phyloP scores from a whole-genome alignment of 169 alveolate species.

The Eimeria sp. region DNA sequence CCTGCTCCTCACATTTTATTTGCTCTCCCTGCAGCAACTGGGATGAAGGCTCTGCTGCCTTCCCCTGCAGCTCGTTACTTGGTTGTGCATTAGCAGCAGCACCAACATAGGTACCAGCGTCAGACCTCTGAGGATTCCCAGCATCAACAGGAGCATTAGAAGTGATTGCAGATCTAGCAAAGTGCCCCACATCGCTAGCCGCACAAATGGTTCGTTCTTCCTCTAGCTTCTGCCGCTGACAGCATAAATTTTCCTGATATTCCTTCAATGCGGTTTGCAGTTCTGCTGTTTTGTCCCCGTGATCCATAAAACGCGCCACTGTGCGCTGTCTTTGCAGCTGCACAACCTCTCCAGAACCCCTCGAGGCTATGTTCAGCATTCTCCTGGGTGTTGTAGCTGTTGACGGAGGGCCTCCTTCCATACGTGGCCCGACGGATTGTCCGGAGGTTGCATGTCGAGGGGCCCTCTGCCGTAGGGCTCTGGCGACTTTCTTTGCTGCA shows the following conservation, averaged over 20 bases:
- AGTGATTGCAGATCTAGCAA: neutral
- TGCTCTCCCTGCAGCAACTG: slow-evolving; percentile 28
- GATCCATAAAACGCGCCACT: slow-evolving; percentile 56
- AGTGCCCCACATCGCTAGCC: neutral
- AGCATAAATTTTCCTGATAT: slow-evolving; percentile 15
- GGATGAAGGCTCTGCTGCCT: neutral
- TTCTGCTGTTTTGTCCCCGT: slow-evolving; percentile 20
- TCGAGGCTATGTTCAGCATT: neutral
- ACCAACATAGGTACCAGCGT: neutral
- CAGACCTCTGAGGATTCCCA: neutral
- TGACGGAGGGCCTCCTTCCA: neutral
- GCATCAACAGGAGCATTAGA: slow-evolving; percentile 31
- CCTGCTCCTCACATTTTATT: slow-evolving; percentile 2
- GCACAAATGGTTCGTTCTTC: neutral
- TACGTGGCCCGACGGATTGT: neutral
- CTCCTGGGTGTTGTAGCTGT: slow-evolving; percentile 8
- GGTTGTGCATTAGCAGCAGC: neutral
- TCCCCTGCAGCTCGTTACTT: neutral
- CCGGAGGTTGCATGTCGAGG: slow-evolving; percentile 9
- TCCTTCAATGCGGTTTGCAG: slow-evolving; percentile 32
- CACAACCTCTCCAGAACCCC: neutral
- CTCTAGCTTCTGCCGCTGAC: neutral
- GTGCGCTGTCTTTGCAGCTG: slow-evolving; percentile 72
- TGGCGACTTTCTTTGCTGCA: slow-evolving; percentile 77
- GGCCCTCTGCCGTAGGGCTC: slow-evolving; percentile 29